Evolutionary conservation across 805 yeast species (phyloP).

Genomic region (Starmerella tilneyi): DNA sequence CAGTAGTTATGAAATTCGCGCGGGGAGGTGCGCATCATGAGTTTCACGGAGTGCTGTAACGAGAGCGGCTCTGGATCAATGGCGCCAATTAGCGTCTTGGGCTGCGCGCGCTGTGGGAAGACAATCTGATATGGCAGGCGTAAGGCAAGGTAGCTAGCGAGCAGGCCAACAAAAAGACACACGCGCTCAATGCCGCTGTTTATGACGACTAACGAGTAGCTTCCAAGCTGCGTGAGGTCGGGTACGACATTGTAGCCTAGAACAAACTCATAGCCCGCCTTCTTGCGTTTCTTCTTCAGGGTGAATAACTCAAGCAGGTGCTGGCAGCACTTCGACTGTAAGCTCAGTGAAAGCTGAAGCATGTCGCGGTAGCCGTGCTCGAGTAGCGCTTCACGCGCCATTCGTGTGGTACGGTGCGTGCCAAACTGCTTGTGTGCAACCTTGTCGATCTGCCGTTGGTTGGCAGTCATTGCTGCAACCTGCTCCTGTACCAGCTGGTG

Average conservation of each 20-base stretch:
- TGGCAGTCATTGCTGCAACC: not conserved
- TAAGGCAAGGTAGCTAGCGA: slow-evolving; percentile 29
- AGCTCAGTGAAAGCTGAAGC: slow-evolving; percentile 20
- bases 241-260: slow-evolving; percentile 30
- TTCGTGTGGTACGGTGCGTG: not conserved
- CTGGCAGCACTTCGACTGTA: slow-evolving; percentile 23
- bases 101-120: slow-evolving; percentile 26
- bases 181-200: slow-evolving; percentile 31
- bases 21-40: slow-evolving; percentile 27
- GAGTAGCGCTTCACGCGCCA: slow-evolving; percentile 11
- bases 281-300: slow-evolving; percentile 24
- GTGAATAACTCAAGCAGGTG: slow-evolving; percentile 23
- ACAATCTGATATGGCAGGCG: slow-evolving; percentile 28
- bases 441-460: not conserved
- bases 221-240: slow-evolving; percentile 27
- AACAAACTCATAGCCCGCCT: slow-evolving; percentile 27
- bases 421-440: slow-evolving; percentile 1
- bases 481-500: slow-evolving; percentile 1
- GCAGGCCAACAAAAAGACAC: slow-evolving; percentile 27
- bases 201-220: slow-evolving; percentile 27
- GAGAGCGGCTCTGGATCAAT: slow-evolving; percentile 9
- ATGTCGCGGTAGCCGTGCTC: slow-evolving; percentile 21
- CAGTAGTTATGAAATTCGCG: slow-evolving; percentile 28
- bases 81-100: slow-evolving; percentile 24
- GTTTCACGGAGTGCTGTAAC: slow-evolving; percentile 24